Percentiles rank a stretch among this genome's conserved stretches.
phyloP scores from a whole-genome alignment of 805 yeast genomes.

The Ogataea polymorpha region DNA sequence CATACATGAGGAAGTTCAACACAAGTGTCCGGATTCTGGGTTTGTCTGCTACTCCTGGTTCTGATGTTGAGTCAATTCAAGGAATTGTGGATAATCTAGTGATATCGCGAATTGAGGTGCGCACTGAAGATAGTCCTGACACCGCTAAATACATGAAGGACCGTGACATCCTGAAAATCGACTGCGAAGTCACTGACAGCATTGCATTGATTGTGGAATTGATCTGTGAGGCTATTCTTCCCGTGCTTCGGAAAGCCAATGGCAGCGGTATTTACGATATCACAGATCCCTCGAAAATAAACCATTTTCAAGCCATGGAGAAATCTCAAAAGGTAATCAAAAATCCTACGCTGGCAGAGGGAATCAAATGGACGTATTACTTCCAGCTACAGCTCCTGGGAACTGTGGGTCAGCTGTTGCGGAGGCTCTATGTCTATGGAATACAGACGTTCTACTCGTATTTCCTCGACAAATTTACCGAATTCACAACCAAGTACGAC shows the following conservation, averaged over 20 bases:
- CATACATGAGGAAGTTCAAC: conserved; percentile 58
- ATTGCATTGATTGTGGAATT: conserved; percentile 54
- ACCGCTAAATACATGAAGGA: conserved; percentile 73
- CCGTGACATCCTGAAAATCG: conserved; percentile 57
- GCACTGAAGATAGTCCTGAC: conserved; percentile 84
- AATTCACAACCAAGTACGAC: conserved; percentile 56
- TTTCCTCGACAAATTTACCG: conserved; percentile 54
- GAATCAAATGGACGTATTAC: conserved; percentile 69
- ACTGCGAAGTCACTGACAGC: conserved; percentile 51
- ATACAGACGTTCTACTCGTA: conserved; percentile 70
- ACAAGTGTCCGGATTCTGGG: conserved; percentile 75
- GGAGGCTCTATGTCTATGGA: conserved; percentile 78
- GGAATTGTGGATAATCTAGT: conserved; percentile 69
- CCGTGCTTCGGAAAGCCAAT: conserved; percentile 61
- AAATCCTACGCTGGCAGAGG: conserved; percentile 59
- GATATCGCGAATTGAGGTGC: conserved; percentile 75
- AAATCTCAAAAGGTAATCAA: conserved; percentile 56
- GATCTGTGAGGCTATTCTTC: conserved; percentile 62
- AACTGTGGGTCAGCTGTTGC: conserved; percentile 67
- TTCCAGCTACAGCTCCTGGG: conserved; percentile 60
- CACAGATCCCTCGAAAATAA: conserved; percentile 63
- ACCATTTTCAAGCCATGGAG: conserved; percentile 69
- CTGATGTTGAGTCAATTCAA: conserved; percentile 85
- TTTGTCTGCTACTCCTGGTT: conserved; percentile 93
- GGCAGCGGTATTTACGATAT: conserved; percentile 60